Evolutionary conservation across 176 grass and related monocot species (phyloP).

Genomic region (Rhipidocladum racemiflorum): DNA sequence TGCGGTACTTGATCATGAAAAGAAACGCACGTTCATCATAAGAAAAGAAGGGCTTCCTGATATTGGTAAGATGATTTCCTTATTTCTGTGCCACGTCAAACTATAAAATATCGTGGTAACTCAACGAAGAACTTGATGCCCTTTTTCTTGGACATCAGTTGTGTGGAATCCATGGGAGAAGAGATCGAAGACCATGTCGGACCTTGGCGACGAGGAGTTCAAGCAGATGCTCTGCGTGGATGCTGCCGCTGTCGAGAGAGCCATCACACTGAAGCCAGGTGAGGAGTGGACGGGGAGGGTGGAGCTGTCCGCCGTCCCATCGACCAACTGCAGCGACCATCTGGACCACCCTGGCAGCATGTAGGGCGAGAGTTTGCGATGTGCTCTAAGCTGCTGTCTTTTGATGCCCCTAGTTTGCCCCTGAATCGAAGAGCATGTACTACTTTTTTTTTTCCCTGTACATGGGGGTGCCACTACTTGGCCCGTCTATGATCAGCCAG

Average conservation of each 20-base stretch:
- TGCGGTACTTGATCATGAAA: slow-evolving; percentile 92
- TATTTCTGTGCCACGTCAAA: background rate
- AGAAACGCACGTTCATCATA: slow-evolving; percentile 82
- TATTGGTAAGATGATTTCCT: slow-evolving; percentile 48
- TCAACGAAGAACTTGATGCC: background rate
- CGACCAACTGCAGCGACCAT: slow-evolving; percentile 77
- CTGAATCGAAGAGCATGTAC: background rate
- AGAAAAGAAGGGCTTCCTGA: slow-evolving; percentile 89
- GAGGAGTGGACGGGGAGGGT: slow-evolving; percentile 93
- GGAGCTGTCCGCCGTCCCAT: slow-evolving; percentile 68
- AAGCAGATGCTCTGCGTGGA: slow-evolving; percentile 92
- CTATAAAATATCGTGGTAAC: background rate
- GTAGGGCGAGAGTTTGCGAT: background rate
- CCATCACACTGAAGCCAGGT: slow-evolving; percentile 63
- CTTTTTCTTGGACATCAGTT: slow-evolving; percentile 32
- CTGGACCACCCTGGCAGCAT: slow-evolving; percentile 48
- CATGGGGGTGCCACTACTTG: slow-evolving; percentile 10
- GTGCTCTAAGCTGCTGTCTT: background rate
- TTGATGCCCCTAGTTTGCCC: background rate
- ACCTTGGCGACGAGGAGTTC: slow-evolving; percentile 83
- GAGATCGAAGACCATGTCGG: slow-evolving; percentile 62
- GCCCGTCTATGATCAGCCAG: background rate
- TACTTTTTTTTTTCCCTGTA: background rate
- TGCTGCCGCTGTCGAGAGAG: slow-evolving; percentile 58
- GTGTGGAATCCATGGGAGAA: slow-evolving; percentile 99